Evolutionary conservation across 768 basidiomycete species (phyloP).

Genomic region (Artomyces pyxidatus): DNA sequence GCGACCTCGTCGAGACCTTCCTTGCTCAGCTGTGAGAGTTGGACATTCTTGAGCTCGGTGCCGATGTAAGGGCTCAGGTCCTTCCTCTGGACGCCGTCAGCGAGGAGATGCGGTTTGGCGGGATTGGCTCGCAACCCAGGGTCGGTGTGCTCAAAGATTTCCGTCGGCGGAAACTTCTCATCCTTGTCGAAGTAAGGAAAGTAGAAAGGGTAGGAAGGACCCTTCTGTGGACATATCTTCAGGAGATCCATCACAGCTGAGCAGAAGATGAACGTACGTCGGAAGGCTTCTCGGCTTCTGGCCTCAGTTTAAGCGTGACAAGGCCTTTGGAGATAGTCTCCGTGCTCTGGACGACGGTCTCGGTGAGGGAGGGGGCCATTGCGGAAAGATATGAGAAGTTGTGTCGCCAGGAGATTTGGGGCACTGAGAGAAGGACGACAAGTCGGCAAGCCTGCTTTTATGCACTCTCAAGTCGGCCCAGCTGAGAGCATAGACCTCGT

Average conservation of each 20-base stretch:
- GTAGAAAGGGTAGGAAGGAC: conserved; percentile 3
- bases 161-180: background rate
- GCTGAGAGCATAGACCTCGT: no score
- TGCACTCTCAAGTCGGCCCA: no score
- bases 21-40: conserved; percentile 42
- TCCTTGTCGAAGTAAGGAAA: background rate
- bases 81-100: conserved; percentile 27
- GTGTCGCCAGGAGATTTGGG: background rate
- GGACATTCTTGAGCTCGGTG: conserved; percentile 42
- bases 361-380: background rate
- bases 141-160: conserved; percentile 32
- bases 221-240: conserved; percentile 13
- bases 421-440: no score
- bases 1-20: conserved; percentile 35
- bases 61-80: conserved; percentile 45
- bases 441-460: no score
- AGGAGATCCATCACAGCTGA: background rate
- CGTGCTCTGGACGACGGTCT: background rate
- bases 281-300: background rate
- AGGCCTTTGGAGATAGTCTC: background rate
- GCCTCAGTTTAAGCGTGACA: background rate
- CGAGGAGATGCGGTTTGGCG: conserved; percentile 43
- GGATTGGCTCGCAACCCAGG: conserved; percentile 40
- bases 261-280: background rate
- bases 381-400: background rate